Evolutionary conservation across 1,284 basidiomycete species (phyloP).

Genomic region (Phellopilus nigrolimitatus): DNA sequence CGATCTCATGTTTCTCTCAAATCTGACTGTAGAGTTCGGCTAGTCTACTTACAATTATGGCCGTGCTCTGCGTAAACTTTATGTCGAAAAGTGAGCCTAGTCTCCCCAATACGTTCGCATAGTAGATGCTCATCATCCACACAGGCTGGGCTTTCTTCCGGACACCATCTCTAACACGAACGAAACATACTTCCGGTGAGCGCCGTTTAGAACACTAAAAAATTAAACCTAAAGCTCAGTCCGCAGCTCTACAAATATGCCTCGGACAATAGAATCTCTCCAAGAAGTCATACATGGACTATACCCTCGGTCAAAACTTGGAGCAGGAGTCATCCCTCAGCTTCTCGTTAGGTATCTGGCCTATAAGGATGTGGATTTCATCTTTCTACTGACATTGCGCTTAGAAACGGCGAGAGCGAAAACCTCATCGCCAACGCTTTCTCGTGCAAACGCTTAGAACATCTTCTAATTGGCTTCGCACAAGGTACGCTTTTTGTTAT

Average conservation of each 20-base stretch:
- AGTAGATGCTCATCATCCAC: not conserved
- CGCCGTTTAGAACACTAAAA: not conserved
- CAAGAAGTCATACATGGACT: slow-evolving; percentile 71
- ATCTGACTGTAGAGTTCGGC: slow-evolving; percentile 11
- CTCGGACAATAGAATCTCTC: slow-evolving; percentile 72
- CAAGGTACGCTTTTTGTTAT: slow-evolving; percentile 39
- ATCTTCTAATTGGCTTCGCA: slow-evolving; percentile 58
- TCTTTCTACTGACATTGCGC: not conserved
- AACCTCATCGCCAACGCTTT: slow-evolving; percentile 68
- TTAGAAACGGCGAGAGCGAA: slow-evolving; percentile 66
- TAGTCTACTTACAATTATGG: slow-evolving; percentile 72
- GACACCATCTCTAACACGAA: slow-evolving; percentile 42
- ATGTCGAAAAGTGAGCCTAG: slow-evolving; percentile 57
- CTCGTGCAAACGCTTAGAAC: slow-evolving; percentile 61
- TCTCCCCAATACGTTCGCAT: not conserved
- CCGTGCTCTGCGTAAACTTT: slow-evolving; percentile 54
- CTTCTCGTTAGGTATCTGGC: slow-evolving; percentile 61
- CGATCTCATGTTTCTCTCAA: slow-evolving; percentile 2
- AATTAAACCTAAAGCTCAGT: not conserved
- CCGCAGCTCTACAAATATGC: slow-evolving; percentile 61
- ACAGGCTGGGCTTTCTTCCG: slow-evolving; percentile 63
- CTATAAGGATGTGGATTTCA: too few species aligned
- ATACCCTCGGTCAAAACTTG: slow-evolving; percentile 54
- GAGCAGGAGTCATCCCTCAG: slow-evolving; percentile 40
- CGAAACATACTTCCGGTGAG: slow-evolving; percentile 60